Evolutionary conservation across 768 basidiomycete species (phyloP), one percentile per base, ranked within the genome.

Genomic region (Suillus occidentalis): DNA sequence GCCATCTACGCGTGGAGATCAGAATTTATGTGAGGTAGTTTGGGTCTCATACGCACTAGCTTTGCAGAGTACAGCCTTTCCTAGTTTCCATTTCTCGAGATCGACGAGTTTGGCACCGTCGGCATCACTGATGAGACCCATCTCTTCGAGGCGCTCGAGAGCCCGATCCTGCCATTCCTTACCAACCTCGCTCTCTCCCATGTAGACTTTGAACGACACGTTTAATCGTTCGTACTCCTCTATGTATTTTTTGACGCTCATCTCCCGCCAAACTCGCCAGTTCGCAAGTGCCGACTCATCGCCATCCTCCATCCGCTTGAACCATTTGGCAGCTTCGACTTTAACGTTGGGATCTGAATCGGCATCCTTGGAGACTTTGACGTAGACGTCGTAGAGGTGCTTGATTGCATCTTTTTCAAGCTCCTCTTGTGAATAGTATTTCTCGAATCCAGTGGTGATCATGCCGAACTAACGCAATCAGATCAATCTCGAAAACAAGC

Each of bases 261-360:
- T 78, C 71, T 92, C 89, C 31, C 97, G 90, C 94, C 96, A 99
- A 65, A 89, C 85, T 20, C 89, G 86, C 97, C 97, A 99, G 76
- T 96, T 90, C 63, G 81, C 82, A 42, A 99, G 84, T 3, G 94
- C 90, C 12, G 80, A 81, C 68, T 94, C 89, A 70, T 98, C 94
- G 28, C 94, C 94, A 67, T 95, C 92, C 74, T 96, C 94, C 94
- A 97, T 97, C 13, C 89, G 89, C 76, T 89, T 94, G 83, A 99
- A 99, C 85, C 92, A 95, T 57, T 84, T 81, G 0, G 91, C 92
- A 0, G 94, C 94, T 59, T 88, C 86, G 8, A 77, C 83, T 77
- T 90, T 94, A 74, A 92, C 91, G 31, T 81, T 74, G 0, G 90
- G 87, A 70, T 93, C 88, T 1, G 78, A 69, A 16, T 90, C 89